Evolutionary conservation across 1,139 yeast species (phyloP).

Genomic region (Hemisphaericaspora subhashii): DNA sequence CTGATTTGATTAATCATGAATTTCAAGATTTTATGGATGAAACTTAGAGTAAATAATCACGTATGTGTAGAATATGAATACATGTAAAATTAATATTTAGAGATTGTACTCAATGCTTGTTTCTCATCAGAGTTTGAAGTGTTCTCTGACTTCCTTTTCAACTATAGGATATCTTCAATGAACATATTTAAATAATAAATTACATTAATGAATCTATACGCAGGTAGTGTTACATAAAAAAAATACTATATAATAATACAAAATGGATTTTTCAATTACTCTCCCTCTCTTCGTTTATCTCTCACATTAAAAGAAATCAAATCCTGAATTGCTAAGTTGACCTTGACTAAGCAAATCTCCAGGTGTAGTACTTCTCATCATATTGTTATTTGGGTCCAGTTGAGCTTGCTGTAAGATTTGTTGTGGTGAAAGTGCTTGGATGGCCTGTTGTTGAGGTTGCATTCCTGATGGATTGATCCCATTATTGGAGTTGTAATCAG

Average conservation of each 20-base stretch:
- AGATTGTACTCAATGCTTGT: background rate
- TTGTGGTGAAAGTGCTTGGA: constrained; percentile 37
- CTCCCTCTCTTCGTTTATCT: constrained; percentile 2
- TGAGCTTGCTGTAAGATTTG: constrained; percentile 36
- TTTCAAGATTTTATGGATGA: constrained; percentile 37
- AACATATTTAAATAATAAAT: too few species aligned
- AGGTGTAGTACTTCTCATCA: constrained; percentile 3
- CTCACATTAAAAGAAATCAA: constrained; percentile 18
- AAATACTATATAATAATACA: constrained; percentile 6
- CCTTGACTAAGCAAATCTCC: constrained; percentile 6
- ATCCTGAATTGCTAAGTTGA: constrained; percentile 8
- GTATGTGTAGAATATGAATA: background rate
- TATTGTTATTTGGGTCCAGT: constrained; percentile 13
- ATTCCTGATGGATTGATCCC: constrained; percentile 9
- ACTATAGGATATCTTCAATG: too few species aligned
- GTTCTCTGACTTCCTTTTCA: too few species aligned
- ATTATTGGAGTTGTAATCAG: constrained; percentile 8
- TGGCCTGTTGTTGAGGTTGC: constrained; percentile 2
- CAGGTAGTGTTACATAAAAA: constrained; percentile 5
- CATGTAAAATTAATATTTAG: background rate
- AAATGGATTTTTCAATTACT: constrained; percentile 4
- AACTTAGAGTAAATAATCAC: constrained; percentile 5
- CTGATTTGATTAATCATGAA: constrained; percentile 41
- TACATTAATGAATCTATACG: too few species aligned
- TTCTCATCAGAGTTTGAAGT: too few species aligned